A percentile compares a stretch with the other conserved stretches of the same genome.
Evolutionary conservation across 345 rosid genomes (phyloP).

Genomic region (Anastatica hierochuntica): DNA sequence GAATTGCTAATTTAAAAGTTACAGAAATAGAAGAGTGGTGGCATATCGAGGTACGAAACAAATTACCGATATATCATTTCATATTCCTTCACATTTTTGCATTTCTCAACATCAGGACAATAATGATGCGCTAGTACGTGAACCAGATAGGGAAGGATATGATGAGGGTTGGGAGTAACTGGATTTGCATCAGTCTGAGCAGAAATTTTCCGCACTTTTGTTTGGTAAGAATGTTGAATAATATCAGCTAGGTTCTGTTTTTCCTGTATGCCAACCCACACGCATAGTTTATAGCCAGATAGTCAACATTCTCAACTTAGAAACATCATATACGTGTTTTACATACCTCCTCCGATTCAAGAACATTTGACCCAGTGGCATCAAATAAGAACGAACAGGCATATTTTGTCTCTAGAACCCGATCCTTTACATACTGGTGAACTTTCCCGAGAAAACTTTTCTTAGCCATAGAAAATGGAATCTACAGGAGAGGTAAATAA

Average conservation of each 20-base stretch:
- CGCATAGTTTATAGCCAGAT: slow-evolving; percentile 4
- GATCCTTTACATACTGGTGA: slow-evolving; percentile 83
- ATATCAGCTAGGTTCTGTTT: slow-evolving; percentile 76
- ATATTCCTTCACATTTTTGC: slow-evolving; percentile 78
- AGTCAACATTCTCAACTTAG: slow-evolving; percentile 15
- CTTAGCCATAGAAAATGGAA: slow-evolving; percentile 68
- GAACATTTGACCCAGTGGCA: slow-evolving; percentile 33
- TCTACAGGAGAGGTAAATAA: slow-evolving; percentile 33
- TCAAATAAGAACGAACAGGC: slow-evolving; percentile 71
- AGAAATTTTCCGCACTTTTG: slow-evolving; percentile 62
- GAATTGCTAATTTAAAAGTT: not conserved
- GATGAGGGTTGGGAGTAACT: slow-evolving; percentile 45
- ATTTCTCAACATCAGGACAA: slow-evolving; percentile 64
- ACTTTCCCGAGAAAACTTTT: slow-evolving; percentile 70
- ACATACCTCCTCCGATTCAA: slow-evolving; percentile 68
- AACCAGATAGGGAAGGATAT: slow-evolving; percentile 60
- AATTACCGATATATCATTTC: slow-evolving; percentile 67
- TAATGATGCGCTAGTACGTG: slow-evolving; percentile 82
- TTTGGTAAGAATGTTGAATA: slow-evolving; percentile 69
- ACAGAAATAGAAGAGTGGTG: not conserved
- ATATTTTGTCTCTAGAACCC: slow-evolving; percentile 76
- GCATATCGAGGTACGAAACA: not conserved
- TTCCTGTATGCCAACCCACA: slow-evolving; percentile 47
- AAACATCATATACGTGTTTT: slow-evolving; percentile 7
- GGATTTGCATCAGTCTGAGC: slow-evolving; percentile 55